Conservation (phyloP, 305 asterid genomes). For the Solanum hybrid region DNA sequence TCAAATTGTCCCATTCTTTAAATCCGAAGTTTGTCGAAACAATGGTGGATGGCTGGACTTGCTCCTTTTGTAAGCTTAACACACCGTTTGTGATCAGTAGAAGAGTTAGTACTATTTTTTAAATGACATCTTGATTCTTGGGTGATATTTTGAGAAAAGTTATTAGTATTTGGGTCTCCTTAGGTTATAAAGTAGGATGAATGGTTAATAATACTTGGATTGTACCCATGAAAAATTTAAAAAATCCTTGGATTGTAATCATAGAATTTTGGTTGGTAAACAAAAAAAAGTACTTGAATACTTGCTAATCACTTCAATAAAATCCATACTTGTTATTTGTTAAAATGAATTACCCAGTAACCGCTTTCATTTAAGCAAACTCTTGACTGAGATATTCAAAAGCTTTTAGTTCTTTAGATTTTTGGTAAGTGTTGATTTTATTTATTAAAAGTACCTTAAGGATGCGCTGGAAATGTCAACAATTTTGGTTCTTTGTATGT, state of each 20-base stretch:
- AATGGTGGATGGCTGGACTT: not conserved
- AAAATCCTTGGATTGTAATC: not conserved
- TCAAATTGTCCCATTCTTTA: not conserved
- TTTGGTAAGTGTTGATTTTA: not conserved
- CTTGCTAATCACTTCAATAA: not conserved
- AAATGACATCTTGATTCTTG: not conserved
- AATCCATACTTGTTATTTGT: not conserved
- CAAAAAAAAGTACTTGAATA: not conserved
- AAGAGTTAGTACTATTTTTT: not conserved
- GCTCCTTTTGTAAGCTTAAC: not conserved
- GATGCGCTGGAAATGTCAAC: not conserved
- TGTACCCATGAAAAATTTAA: not conserved
- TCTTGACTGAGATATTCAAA: not conserved
- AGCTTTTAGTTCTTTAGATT: not conserved
- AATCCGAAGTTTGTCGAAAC: not conserved
- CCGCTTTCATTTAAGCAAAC: not conserved
- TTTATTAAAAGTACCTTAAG: not conserved
- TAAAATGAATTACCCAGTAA: not conserved
- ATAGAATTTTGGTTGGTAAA: conserved; percentile 1
- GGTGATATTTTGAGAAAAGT: not conserved
- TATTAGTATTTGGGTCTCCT: not conserved
- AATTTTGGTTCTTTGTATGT: not conserved
- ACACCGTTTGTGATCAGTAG: not conserved
- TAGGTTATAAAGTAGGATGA: not conserved
- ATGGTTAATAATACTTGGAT: not conserved